Conservation (phyloP, 2,329 filamentous ascomycete genomes). For the Ophiocordyceps polyrhachis-furcata region DNA sequence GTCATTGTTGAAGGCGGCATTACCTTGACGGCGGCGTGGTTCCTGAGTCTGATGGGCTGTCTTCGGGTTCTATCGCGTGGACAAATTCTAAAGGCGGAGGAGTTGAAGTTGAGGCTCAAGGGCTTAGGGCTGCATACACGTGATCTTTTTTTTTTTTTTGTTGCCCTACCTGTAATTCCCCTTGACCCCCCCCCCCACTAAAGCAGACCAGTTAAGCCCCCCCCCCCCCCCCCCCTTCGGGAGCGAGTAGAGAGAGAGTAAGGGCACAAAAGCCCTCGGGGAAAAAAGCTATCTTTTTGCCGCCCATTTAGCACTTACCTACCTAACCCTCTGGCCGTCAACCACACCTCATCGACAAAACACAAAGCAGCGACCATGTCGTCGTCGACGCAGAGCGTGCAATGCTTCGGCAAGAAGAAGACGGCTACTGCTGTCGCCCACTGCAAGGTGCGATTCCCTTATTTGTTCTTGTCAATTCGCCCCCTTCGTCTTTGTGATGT, state of each 20-base stretch:
- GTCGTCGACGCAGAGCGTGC: slow-evolving; percentile 58
- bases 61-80: slow-evolving; percentile 14
- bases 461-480: too few species aligned
- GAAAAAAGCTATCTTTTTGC: slow-evolving; percentile 8
- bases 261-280: neutral
- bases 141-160: slow-evolving; percentile 2
- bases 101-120: slow-evolving; percentile 5
- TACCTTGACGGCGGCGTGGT: slow-evolving; percentile 23
- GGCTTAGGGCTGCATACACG: slow-evolving; percentile 17
- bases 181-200: neutral
- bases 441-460: slow-evolving; percentile 55
- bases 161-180: neutral
- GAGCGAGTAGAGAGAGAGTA: neutral
- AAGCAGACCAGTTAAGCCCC: too few species aligned
- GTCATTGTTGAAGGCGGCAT: neutral
- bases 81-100: slow-evolving; percentile 18
- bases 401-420: slow-evolving; percentile 99
- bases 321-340: too few species aligned
- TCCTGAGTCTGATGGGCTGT: slow-evolving; percentile 16
- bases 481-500: too few species aligned
- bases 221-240: too few species aligned
- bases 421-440: slow-evolving; percentile 78
- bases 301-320: too few species aligned
- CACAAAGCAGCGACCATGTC: slow-evolving; percentile 44
- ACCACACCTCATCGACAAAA: neutral